phyloP scores from a whole-genome alignment of 805 yeast genomes.

The Debaryomyces prosopidis region DNA sequence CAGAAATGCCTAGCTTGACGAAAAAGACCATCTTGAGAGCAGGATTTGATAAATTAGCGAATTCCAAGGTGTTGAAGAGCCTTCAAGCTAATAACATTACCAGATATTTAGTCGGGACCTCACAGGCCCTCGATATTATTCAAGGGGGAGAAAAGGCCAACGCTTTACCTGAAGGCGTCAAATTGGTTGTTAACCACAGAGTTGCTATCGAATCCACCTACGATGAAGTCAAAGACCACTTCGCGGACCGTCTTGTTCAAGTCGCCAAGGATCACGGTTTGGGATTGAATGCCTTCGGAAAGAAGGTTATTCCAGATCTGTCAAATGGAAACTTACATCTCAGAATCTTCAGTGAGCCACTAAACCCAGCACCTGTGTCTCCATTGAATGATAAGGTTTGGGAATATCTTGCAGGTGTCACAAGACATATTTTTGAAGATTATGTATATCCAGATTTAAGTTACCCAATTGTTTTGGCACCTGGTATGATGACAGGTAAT shows the following conservation, averaged over 20 bases:
- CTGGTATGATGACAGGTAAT: slow-evolving; percentile 56
- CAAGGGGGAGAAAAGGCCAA: slow-evolving; percentile 41
- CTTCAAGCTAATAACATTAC: slow-evolving; percentile 15
- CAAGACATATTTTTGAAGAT: slow-evolving; percentile 63
- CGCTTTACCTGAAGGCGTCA: slow-evolving; percentile 38
- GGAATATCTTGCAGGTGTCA: slow-evolving; percentile 60
- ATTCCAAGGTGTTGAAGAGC: slow-evolving; percentile 19
- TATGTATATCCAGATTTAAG: slow-evolving; percentile 34
- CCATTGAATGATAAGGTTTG: slow-evolving; percentile 48
- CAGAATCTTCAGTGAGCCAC: slow-evolving; percentile 11
- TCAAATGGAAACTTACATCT: slow-evolving; percentile 17
- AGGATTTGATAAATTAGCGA: slow-evolving; percentile 33
- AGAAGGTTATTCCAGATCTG: neutral
- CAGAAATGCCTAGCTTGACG: slow-evolving; percentile 18
- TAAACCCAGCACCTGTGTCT: slow-evolving; percentile 49
- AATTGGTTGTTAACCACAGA: slow-evolving; percentile 34
- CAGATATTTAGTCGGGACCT: slow-evolving; percentile 29
- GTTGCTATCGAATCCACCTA: slow-evolving; percentile 31
- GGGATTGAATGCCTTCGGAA: slow-evolving; percentile 21
- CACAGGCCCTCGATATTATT: slow-evolving; percentile 35
- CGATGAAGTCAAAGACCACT: slow-evolving; percentile 20
- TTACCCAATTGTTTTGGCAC: slow-evolving; percentile 41
- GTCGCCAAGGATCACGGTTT: slow-evolving; percentile 29
- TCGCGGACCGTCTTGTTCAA: slow-evolving; percentile 19
- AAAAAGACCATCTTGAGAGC: slow-evolving; percentile 36